phyloP scores from a whole-genome alignment of 2,329 filamentous ascomycete species.

The Xylaria digitata region DNA sequence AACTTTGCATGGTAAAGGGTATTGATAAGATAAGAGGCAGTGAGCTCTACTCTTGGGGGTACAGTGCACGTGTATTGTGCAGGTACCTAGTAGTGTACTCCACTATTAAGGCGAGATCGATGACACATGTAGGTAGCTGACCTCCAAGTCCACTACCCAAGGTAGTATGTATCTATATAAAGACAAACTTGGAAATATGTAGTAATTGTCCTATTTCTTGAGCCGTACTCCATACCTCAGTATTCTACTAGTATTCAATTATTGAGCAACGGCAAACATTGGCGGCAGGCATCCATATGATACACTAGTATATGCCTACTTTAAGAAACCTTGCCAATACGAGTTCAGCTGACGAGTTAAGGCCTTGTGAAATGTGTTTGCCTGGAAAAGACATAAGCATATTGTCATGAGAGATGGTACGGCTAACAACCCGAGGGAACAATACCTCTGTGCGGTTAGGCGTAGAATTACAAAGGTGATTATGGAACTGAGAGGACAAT shows the following conservation, averaged over 20 bases:
- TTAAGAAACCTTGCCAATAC: background rate
- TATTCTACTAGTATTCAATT: too few relatives aligned
- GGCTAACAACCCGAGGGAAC: constrained; percentile 6
- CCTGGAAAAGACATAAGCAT: constrained; percentile 1
- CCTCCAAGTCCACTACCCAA: background rate
- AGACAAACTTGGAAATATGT: too few relatives aligned
- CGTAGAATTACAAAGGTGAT: constrained; percentile 15
- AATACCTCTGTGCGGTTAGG: constrained; percentile 1
- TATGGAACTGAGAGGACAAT: constrained; percentile 19
- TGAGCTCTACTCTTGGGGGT: background rate
- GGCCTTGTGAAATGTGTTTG: constrained; percentile 10
- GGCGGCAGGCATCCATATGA: background rate
- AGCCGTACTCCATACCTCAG: too few relatives aligned
- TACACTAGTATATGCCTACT: background rate
- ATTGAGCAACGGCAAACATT: too few relatives aligned
- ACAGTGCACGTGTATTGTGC: background rate
- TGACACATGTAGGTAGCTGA: background rate
- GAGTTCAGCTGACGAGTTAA: background rate
- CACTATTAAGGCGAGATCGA: constrained; percentile 30
- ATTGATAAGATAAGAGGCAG: constrained; percentile 24
- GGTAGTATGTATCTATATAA: too few relatives aligned
- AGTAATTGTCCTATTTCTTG: too few relatives aligned
- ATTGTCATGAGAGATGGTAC: background rate
- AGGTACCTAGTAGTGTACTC: constrained; percentile 23
- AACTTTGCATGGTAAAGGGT: too few relatives aligned